Base-by-base conservation (phyloP, 805 yeast species). In the Metschnikowia baotianmanensis region DNA sequence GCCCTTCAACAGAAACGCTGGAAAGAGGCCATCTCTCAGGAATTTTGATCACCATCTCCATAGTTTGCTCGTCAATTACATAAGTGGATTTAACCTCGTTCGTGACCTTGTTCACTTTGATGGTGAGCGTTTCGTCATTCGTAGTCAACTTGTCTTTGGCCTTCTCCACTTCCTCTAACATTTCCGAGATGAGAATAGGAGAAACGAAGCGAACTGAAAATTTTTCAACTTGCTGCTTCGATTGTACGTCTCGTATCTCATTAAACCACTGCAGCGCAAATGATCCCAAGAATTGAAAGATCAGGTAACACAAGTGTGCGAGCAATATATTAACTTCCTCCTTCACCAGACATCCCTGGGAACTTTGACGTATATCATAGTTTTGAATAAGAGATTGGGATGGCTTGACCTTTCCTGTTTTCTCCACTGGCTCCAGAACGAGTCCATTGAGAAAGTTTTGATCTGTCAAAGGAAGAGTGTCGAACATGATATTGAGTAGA, bases 21-120 rank as follows among this genome's bases (percentile, higher is more conserved):
- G 80, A 76, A 30, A 91, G 73, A 8, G 99, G 99, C 52, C 80
- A 93, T 28, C 78, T 74, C 0, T 68, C 55, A 0, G 98, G 98
- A 6, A 91, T 64, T 31, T 72, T 72, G 45, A 91, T 79, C 0
- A 80, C 75, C 67, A 95, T 76, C 52, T 86, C 96, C 74, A 90
- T 72, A 19, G 77, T 78, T 55, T 89, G 95, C 41, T 90, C 97
- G 60, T 90, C 98, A 42, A 90, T 86, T 33, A 79, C 68, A 58
- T 86, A 89, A 1, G 74, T 66, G 1, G 88, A 82, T 47, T 75
- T 82, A 44, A 90, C 78, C 57, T 88, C 96, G 48, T 78, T 77
- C 2, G 78, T 67, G 4, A 72, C 67, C 38, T 67, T 71, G 55
- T 82, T 83, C 23, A 87, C 71, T 57, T 78, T 83, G 36, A 88